phyloP scores from a whole-genome alignment of 768 basidiomycete genomes.

The Rhodotorula diobovata region DNA sequence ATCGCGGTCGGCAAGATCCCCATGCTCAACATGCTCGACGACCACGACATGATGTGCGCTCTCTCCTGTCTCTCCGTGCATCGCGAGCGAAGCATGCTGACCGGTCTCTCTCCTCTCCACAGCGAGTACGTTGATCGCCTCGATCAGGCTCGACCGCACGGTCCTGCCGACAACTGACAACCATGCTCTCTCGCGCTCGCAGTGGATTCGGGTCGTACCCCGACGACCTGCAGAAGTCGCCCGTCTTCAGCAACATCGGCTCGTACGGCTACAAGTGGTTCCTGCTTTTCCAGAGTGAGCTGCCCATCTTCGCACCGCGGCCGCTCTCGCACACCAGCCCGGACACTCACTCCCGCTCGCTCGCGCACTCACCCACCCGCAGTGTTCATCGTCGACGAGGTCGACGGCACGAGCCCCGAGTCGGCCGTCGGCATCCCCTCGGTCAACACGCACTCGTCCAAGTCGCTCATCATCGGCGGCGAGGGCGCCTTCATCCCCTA shows the following conservation, averaged over 20 bases:
- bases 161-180: constrained; percentile 6
- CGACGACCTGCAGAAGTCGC: constrained; percentile 53
- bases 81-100: not conserved
- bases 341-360: not conserved
- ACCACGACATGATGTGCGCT: constrained; percentile 20
- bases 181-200: not conserved
- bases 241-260: constrained; percentile 56
- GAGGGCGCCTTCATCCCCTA: constrained; percentile 71
- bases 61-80: not conserved
- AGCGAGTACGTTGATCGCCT: not conserved
- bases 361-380: not conserved
- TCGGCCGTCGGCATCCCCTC: constrained; percentile 43
- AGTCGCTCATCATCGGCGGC: constrained; percentile 66
- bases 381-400: constrained; percentile 53
- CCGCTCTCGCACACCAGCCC: constrained; percentile 53
- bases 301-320: constrained; percentile 57
- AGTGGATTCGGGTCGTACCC: constrained; percentile 58
- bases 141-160: too few species aligned
- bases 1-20: constrained; percentile 40
- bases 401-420: constrained; percentile 60
- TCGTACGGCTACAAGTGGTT: constrained; percentile 84
- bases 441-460: constrained; percentile 57
- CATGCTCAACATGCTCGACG: constrained; percentile 48
- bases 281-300: constrained; percentile 72
- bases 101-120: not conserved